These are phyloP conservation scores for Clausena lansium DNA, from an alignment of 345 rosid species.

Conservation along the genomic window DNA sequence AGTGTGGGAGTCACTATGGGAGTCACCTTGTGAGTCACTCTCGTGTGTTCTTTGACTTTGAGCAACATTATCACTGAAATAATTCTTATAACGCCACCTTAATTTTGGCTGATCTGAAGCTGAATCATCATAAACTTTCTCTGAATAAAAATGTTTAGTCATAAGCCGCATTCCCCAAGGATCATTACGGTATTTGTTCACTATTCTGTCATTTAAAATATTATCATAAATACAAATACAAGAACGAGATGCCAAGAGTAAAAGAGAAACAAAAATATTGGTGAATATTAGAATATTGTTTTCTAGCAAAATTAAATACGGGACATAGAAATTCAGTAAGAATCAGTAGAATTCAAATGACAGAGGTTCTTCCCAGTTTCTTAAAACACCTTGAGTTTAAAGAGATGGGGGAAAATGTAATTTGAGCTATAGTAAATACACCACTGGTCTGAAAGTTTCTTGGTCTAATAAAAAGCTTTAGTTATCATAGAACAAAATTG, in stretches of 20 bases:
- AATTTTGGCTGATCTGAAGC: slow-evolving; percentile 45
- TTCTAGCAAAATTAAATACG: not conserved
- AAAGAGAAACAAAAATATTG: slow-evolving; percentile 1
- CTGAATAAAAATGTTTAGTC: slow-evolving; percentile 66
- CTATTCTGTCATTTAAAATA: slow-evolving; percentile 44
- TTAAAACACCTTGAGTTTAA: not conserved
- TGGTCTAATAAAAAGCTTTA: not conserved
- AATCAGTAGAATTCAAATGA: not conserved
- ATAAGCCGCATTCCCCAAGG: slow-evolving; percentile 49
- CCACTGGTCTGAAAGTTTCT: not conserved
- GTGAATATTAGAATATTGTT: not conserved
- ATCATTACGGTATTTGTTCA: slow-evolving; percentile 49
- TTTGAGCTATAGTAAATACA: not conserved
- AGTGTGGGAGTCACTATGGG: slow-evolving; percentile 7
- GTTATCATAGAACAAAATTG: not conserved
- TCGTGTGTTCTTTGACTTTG: slow-evolving; percentile 28
- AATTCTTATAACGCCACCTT: slow-evolving; percentile 72
- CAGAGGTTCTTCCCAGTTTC: not conserved
- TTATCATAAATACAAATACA: slow-evolving; percentile 12
- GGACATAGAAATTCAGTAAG: not conserved
- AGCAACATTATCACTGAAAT: slow-evolving; percentile 41
- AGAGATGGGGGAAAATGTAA: not conserved
- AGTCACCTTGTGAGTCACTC: slow-evolving; percentile 16
- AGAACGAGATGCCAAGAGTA: not conserved
- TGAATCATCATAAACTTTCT: slow-evolving; percentile 74